Base-by-base conservation (phyloP, 805 yeast species). In the Peterozyma toletana region DNA sequence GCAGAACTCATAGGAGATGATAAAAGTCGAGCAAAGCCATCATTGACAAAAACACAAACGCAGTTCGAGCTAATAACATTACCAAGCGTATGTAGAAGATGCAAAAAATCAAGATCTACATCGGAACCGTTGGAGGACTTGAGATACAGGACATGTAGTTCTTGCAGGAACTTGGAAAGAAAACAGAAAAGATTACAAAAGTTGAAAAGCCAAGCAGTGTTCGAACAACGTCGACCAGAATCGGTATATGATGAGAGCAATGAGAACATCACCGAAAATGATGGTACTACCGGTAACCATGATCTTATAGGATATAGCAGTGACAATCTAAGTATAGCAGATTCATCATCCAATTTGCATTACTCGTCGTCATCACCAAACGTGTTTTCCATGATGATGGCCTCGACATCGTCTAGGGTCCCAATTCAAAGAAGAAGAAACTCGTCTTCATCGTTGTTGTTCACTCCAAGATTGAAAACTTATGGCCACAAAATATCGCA, bases 61-160 rank as follows among this genome's bases (percentile, higher is more conserved):
- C 27, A 5, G 27, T 31, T 31, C 9, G 34, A 31, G 34, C 5
- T 31, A 13, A 31, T 31, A 13, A 11, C 13, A 14, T 31, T 31
- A 44, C 64, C 71, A 40, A 57, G 70, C 33, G 58, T 64, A 2
- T 75, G 81, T 53, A 77, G 81, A 55, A 73, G 81, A 53, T 75
- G 81, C 60, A 75, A 75, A 53, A 59, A 78, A 41, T 70, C 73
- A 67, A 66, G 81, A 60, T 66, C 73, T 50, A 72, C 69, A 47
- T 75, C 74, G 48, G 81, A 75, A 57, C 75, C 76, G 18, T 73
- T 77, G 2, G 79, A 75, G 48, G 79, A 75, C 35, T 64, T 70
- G 50, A 77, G 73, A 53, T 75, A 74, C 55, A 75, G 75, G 48
- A 75, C 81, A 3, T 75, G 81, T 58, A 77, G 75, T 53, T 74